Conservation (phyloP, 345 rosid genomes). For the Nephelium lappaceum region DNA sequence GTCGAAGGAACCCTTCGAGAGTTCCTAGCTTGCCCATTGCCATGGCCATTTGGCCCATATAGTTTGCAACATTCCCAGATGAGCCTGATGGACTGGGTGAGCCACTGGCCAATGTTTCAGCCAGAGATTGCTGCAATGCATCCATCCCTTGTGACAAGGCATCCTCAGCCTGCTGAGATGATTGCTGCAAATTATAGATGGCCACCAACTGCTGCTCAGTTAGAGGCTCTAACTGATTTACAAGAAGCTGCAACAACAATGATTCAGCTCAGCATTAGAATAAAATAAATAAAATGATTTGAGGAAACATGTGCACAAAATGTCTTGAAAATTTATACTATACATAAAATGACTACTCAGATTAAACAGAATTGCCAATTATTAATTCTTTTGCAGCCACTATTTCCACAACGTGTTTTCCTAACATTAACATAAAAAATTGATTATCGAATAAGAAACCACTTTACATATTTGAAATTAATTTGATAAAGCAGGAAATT, state of each 20-base stretch:
- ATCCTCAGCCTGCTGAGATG: slow-evolving; percentile 93
- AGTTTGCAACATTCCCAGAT: slow-evolving; percentile 83
- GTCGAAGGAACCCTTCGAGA: slow-evolving; percentile 79
- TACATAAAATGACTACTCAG: not conserved
- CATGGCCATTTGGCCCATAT: slow-evolving; percentile 99
- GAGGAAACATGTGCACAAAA: not conserved
- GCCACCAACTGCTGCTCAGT: slow-evolving; percentile 78
- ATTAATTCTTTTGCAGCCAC: not conserved
- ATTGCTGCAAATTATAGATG: slow-evolving; percentile 76
- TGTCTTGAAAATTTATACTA: not conserved
- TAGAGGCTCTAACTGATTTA: slow-evolving; percentile 85
- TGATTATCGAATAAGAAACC: not conserved
- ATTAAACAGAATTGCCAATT: not conserved
- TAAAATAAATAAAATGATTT: not conserved
- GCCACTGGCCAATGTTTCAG: slow-evolving; percentile 83
- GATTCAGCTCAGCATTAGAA: slow-evolving; percentile 18
- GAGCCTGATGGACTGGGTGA: slow-evolving; percentile 63
- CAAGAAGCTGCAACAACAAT: slow-evolving; percentile 63
- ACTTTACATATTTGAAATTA: no score
- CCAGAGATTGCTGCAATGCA: slow-evolving; percentile 81
- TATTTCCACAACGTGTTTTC: not conserved
- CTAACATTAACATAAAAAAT: not conserved
- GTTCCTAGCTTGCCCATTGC: slow-evolving; percentile 98
- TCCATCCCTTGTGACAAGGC: slow-evolving; percentile 97
- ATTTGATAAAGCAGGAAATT: not conserved